Evolutionary conservation across 345 rosid genomes (phyloP), one percentile per base, ranked within the genome.

Genomic region (Camelina laxa): DNA sequence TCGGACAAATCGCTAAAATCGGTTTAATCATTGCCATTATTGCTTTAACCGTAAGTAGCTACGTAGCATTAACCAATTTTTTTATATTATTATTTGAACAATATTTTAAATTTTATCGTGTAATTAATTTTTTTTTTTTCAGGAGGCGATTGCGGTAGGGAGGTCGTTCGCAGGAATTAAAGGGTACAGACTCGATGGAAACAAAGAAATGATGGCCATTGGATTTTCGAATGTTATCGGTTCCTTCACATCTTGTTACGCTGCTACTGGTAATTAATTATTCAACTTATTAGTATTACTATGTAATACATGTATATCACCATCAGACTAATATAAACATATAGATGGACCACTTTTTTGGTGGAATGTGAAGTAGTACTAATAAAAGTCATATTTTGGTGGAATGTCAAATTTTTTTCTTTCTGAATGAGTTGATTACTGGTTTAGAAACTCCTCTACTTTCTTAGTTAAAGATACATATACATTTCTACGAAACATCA

Each of bases 81-180:
- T 22, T 5, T 8, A n/a, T n/a, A n/a, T n/a, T n/a, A n/a, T n/a
- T n/a, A n/a, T 33, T 33, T 63, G 9, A 22, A 11, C n/a, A 63
- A 12, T 14, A 57, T 1, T 38, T 15, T 24, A 20, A 36, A 4
- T 22, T 54, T 65, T 42, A 11, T 35, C 13, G 2, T 30, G 2
- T 17, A 17, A 19, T 12, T 24, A 14, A 15, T 16, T n/a, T 49
- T 14, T 17, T 10, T 48, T 16, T 21, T 11, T 45, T 62, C 17
- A 93, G 97, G 98, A 93, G 82, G 97, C 95, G 62, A 80, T 86
- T 27, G 98, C 97, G 1, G 98, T 93, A 1, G 96, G 98, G 12
- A 82, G 92, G 45, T 89, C 96, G 20, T 87, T 93, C 64, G 92
- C 98, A 1, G 79, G 92, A 19, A 53, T 89, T 0, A 93, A 88